A percentile compares a stretch with the other conserved stretches of the same genome.
phyloP scores from a whole-genome alignment of 805 yeast genomes.

The Barnettozyma pratensis region DNA sequence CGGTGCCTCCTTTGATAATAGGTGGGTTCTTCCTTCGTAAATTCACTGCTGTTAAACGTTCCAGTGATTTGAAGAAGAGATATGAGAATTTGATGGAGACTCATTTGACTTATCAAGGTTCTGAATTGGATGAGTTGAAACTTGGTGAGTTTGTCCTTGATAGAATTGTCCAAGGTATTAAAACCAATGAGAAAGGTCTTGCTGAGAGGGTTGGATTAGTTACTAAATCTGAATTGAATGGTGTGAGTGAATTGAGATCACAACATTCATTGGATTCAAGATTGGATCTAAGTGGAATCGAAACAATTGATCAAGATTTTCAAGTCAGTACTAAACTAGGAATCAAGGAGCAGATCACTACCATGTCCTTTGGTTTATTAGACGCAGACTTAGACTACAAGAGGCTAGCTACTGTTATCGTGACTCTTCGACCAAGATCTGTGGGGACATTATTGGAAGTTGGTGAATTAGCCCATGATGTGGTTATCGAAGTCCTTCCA shows the following conservation, averaged over 20 bases:
- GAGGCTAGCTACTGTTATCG: constrained; percentile 14
- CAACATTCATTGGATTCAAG: constrained; percentile 10
- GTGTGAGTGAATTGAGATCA: background rate
- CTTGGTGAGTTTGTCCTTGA: constrained; percentile 11
- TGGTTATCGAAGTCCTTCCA: constrained; percentile 15
- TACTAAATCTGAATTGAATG: background rate
- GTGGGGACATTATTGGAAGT: constrained; percentile 7
- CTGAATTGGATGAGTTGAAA: constrained; percentile 11
- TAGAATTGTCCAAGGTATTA: constrained; percentile 17
- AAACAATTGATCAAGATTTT: constrained; percentile 19
- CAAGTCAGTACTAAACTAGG: constrained; percentile 9
- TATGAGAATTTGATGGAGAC: constrained; percentile 14
- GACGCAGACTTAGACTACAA: constrained; percentile 9
- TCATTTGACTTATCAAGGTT: constrained; percentile 14
- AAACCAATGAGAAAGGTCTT: constrained; percentile 15
- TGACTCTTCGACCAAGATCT: constrained; percentile 14
- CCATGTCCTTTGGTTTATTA: constrained; percentile 15
- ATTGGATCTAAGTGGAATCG: constrained; percentile 11
- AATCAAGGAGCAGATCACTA: constrained; percentile 13
- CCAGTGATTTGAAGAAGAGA: constrained; percentile 10
- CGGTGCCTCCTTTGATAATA: constrained; percentile 20
- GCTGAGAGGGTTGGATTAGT: constrained; percentile 5
- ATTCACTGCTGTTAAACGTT: constrained; percentile 8
- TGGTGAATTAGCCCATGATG: constrained; percentile 4
- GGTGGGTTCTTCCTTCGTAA: constrained; percentile 16